Base-by-base conservation (phyloP, 352 stramenopile species). In the Phytophthora pini region DNA sequence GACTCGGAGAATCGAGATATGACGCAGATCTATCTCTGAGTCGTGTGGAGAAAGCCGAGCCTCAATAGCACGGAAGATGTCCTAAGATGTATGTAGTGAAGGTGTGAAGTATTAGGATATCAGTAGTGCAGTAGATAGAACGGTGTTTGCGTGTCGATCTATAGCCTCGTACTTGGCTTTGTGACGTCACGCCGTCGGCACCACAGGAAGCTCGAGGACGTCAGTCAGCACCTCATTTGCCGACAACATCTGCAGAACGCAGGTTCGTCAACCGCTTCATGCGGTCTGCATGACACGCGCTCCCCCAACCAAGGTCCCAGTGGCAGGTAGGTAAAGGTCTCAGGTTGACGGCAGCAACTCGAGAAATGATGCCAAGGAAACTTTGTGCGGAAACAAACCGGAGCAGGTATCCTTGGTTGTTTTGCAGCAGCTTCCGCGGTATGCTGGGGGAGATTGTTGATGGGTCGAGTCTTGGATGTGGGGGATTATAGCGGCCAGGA, bases 171-270 rank as follows among this genome's bases (percentile, higher is more conserved):
- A 61, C 46, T 69, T 65, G 65, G 40, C 27, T 56, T 46, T 20
- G 43, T 73, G 65, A 73, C 65, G 65, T 73, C 65, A 73, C 59
- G 31, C 2, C 26, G 46, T 64, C 45, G 50, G 49, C 48, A 51
- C 5, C 27, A 13, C 22, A 36, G 31, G 45, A 58, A 54, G 13
- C 36, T 32, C 36, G 57, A 56, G 15, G 29, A 60, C 49, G 44
- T 50, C 41, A 47, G 20, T 17, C 13, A 29, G 13, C 36, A 17
- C 3, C 38, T 22, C n/a, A 43, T 20, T 20, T 41, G 12, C 36
- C 12, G 12, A 4, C 36, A 17, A 20, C 36, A 17, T 41, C 36
- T 41, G 36, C 36, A 17, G 36, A 41, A 52, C 26, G 45, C 45
- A 26, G 24, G 44, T 50, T 36, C 24, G 26, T 36, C 44, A 52